phyloP scores from a whole-genome alignment of 2,329 filamentous ascomycete genomes.

The Teratosphaeria zuluensis region DNA sequence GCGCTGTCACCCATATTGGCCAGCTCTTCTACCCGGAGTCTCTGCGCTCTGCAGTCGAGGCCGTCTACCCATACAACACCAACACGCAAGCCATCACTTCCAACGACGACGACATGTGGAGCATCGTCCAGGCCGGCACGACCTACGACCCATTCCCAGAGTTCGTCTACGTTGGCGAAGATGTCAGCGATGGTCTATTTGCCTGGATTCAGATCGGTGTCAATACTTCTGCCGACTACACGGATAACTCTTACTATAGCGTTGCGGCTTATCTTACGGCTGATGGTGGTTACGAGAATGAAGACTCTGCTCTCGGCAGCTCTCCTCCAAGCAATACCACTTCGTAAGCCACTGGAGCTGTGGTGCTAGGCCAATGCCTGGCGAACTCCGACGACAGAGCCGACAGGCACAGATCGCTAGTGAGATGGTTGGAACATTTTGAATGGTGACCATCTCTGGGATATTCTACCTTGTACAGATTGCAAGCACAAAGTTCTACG shows the following conservation, averaged over 20 bases:
- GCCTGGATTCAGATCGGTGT: constrained; percentile 46
- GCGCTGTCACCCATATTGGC: constrained; percentile 42
- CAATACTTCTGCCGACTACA: constrained; percentile 25
- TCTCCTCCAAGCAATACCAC: neutral
- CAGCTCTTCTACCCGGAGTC: constrained; percentile 56
- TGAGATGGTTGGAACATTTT: neutral
- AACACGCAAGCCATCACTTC: constrained; percentile 35
- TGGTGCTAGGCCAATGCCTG: neutral
- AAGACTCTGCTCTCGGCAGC: neutral
- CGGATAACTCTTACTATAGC: constrained; percentile 5
- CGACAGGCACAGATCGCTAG: neutral
- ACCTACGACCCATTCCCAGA: constrained; percentile 45
- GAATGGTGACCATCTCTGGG: neutral
- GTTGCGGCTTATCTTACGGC: neutral
- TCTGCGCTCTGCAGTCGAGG: constrained; percentile 44
- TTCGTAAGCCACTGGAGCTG: neutral
- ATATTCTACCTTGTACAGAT: neutral
- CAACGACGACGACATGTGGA: constrained; percentile 43
- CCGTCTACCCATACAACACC: constrained; percentile 34
- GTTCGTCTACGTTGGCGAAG: constrained; percentile 47
- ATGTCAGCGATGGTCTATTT: constrained; percentile 42
- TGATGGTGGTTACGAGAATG: neutral
- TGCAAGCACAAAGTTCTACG: neutral
- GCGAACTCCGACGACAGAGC: neutral
- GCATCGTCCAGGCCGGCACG: constrained; percentile 40